phyloP scores from a whole-genome alignment of 2,329 filamentous ascomycete species.

The Gaeumannomyces sp. region DNA sequence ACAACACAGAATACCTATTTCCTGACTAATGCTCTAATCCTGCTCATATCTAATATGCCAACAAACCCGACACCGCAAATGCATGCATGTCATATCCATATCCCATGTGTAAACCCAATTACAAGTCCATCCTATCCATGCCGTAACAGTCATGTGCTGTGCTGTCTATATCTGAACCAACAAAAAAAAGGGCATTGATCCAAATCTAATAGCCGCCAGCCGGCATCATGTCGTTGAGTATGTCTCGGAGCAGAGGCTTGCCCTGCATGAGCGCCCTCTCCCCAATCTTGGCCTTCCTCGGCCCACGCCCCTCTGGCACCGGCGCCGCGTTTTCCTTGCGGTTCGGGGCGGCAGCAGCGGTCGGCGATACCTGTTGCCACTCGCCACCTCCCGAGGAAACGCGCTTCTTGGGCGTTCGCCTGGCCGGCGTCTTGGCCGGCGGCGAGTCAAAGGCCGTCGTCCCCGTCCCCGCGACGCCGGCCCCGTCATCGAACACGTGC shows the following conservation, averaged over 20 bases:
- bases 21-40: neutral
- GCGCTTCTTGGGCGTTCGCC: slow-evolving; percentile 4
- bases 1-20: neutral
- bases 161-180: neutral
- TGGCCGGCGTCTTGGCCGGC: slow-evolving; percentile 12
- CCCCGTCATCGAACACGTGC: slow-evolving; percentile 60
- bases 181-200: neutral
- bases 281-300: slow-evolving; percentile 52
- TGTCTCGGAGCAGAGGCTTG: slow-evolving; percentile 65
- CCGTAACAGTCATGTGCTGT: neutral
- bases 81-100: neutral
- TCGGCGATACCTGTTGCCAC: neutral
- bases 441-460: neutral
- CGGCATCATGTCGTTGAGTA: slow-evolving; percentile 63
- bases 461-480: slow-evolving; percentile 23
- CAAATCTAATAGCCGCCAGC: slow-evolving; percentile 14
- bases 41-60: neutral
- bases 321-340: slow-evolving; percentile 37
- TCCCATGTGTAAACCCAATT: neutral
- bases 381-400: slow-evolving; percentile 17
- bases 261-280: slow-evolving; percentile 57
- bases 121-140: neutral
- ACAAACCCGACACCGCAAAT: neutral
- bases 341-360: neutral
- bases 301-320: slow-evolving; percentile 27